Evolutionary conservation across 208 protist species (phyloP).

Genomic region (Crithidia fasciculata): DNA sequence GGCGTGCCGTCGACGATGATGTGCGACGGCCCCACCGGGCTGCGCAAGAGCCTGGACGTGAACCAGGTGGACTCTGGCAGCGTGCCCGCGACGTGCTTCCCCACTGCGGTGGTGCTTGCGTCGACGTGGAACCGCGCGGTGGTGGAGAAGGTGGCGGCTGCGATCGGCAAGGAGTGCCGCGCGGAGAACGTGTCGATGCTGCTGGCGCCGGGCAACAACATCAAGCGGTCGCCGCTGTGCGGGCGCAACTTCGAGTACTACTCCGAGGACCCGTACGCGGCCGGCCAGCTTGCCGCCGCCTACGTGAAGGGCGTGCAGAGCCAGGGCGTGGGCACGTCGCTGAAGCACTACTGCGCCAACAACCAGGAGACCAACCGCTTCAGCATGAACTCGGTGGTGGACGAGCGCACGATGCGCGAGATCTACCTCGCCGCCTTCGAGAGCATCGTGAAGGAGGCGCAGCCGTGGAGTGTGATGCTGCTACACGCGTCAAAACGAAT

Average conservation of each 20-base stretch:
- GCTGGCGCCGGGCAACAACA: slow-evolving; percentile 28
- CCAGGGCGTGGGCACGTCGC: slow-evolving; percentile 32
- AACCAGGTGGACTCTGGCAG: too few species aligned
- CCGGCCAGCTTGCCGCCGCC: slow-evolving; percentile 13
- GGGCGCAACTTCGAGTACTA: slow-evolving; percentile 62
- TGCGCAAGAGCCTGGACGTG: too few species aligned
- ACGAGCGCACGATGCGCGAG: slow-evolving; percentile 51
- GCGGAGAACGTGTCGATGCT: slow-evolving; percentile 17
- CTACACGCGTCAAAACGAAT: too few species aligned
- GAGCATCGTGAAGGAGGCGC: slow-evolving; percentile 26
- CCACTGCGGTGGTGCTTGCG: slow-evolving; percentile 20
- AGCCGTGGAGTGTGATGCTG: slow-evolving; percentile 31
- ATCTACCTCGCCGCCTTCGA: slow-evolving; percentile 56
- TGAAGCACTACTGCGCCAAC: slow-evolving; percentile 59
- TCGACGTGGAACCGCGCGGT: slow-evolving; percentile 29
- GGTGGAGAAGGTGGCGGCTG: slow-evolving; percentile 4
- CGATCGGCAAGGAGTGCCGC: slow-evolving; percentile 24
- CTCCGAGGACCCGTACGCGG: slow-evolving; percentile 46
- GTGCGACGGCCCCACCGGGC: too few species aligned
- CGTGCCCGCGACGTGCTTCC: slow-evolving; percentile 28
- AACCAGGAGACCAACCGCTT: slow-evolving; percentile 43
- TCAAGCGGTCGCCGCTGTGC: slow-evolving; percentile 38
- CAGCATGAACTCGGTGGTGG: slow-evolving; percentile 15
- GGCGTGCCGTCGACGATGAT: too few species aligned
- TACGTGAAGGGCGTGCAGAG: slow-evolving; percentile 39